Evolutionary conservation across 129 eudicot genomes (phyloP), one percentile per base, ranked within the genome.

Genomic region (Flaveria robusta): DNA sequence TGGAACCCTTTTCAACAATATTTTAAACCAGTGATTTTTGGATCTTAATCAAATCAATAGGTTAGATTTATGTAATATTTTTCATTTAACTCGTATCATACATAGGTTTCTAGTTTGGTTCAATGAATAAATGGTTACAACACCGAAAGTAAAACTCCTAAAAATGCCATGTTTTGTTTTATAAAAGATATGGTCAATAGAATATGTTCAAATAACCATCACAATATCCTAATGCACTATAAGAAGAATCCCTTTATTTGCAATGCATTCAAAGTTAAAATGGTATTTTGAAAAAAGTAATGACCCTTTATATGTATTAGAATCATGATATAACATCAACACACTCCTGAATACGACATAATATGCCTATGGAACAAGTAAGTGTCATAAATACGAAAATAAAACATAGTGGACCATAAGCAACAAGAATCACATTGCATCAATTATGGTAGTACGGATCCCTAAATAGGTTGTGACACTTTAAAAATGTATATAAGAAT

Each of bases 161-260:
- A 5, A 34, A 34, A 34, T 34, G 7, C 39, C 31, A 56, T 34
- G 27, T 70, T 69, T 49, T 31, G 10, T 55, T 55, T 2, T 10
- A 39, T 55, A 56, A 12, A 63, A 62, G 72, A 71, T 22, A 5
- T 51, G 3, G 51, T 72, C 49, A 23, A 52, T 52, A 56, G 79
- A 72, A 79, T 52, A 51, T 54, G 74, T 79, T 47, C 74, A 2
- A 5, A 72, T 79, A 72, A 26, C 37, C 34, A 72, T 72, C 83
- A 66, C 49, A n/a, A n/a, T 19, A 66, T 65, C 70, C 7, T 65
- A 46, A 79, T 66, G 62, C 79, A 55, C 67, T 69, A 79, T 7
- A 64, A 72, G 3, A 54, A 79, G 22, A 72, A 41, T 72, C 73
- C 74, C 68, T 26, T 52, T 29, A 42, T 52, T 50, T 64, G 68